These are phyloP conservation scores for Agaricus subrufescens DNA, from an alignment of 768 basidiomycete genomes.

Conservation along the genomic window DNA sequence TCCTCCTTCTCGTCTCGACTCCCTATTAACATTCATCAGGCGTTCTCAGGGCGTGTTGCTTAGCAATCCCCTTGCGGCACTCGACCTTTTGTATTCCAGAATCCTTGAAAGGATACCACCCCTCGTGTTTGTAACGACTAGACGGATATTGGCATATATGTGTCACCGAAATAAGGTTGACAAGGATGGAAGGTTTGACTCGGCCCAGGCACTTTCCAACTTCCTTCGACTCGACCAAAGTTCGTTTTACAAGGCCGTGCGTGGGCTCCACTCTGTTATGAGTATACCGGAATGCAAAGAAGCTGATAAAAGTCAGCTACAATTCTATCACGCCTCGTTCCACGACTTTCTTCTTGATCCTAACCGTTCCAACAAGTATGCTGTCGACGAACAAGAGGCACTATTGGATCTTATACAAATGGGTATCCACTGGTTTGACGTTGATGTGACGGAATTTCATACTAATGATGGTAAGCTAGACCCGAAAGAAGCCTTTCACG, in stretches of 20 bases:
- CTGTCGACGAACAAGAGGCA: background rate
- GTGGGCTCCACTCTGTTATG: background rate
- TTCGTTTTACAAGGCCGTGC: background rate
- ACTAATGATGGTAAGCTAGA: background rate
- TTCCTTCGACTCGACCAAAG: background rate
- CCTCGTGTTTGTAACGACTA: no score
- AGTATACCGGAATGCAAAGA: background rate
- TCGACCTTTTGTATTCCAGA: no score
- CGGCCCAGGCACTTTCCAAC: background rate
- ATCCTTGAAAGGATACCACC: no score
- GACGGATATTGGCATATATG: background rate
- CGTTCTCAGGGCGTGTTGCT: no score
- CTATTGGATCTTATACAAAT: background rate
- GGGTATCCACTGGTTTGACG: background rate
- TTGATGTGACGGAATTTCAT: background rate
- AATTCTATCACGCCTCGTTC: slow-evolving; percentile 3
- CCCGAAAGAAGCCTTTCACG: no score
- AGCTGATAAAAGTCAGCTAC: background rate
- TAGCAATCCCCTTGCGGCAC: no score
- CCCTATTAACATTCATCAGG: no score
- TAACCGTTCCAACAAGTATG: background rate
- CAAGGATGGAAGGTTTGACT: background rate
- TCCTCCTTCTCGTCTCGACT: no score
- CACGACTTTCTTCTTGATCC: background rate
- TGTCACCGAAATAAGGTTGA: background rate